phyloP scores from a whole-genome alignment of 257 asterid species.

The Striga asiatica region DNA sequence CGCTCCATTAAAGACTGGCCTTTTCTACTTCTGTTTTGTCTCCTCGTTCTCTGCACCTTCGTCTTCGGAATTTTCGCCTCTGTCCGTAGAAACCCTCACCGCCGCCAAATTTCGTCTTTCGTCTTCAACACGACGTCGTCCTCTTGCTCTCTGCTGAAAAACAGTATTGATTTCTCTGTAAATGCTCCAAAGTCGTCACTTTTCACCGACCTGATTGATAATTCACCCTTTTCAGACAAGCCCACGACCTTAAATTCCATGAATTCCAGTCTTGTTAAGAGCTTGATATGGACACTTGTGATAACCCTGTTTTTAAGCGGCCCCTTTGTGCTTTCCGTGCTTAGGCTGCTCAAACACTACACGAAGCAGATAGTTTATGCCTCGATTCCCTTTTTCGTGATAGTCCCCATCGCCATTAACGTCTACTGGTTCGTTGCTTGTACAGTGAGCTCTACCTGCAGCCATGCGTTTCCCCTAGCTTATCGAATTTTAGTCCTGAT shows the following conservation, averaged over 20 bases:
- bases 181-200: background rate
- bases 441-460: conserved; percentile 60
- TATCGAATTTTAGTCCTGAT: conserved; percentile 62
- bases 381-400: conserved; percentile 71
- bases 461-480: conserved; percentile 57
- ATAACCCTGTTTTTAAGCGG: conserved; percentile 50
- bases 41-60: conserved; percentile 53
- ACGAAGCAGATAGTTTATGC: conserved; percentile 84
- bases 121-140: conserved; percentile 42
- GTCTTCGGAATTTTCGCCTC: conserved; percentile 84
- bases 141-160: conserved; percentile 33
- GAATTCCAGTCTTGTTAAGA: conserved; percentile 34
- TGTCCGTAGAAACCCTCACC: conserved; percentile 53
- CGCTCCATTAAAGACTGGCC: conserved; percentile 62
- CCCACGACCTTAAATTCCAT: conserved; percentile 22
- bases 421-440: conserved; percentile 95
- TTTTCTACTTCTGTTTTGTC: conserved; percentile 48
- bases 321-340: conserved; percentile 52
- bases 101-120: conserved; percentile 38
- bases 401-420: conserved; percentile 61
- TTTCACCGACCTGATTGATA: background rate
- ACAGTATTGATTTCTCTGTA: too few species aligned
- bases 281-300: conserved; percentile 79
- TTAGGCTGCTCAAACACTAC: conserved; percentile 61
- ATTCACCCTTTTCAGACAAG: conserved; percentile 5